Evolutionary conservation across 257 asterid species (phyloP), one percentile per base, ranked within the genome.

Genomic region (Paraleonurus japonicus): DNA sequence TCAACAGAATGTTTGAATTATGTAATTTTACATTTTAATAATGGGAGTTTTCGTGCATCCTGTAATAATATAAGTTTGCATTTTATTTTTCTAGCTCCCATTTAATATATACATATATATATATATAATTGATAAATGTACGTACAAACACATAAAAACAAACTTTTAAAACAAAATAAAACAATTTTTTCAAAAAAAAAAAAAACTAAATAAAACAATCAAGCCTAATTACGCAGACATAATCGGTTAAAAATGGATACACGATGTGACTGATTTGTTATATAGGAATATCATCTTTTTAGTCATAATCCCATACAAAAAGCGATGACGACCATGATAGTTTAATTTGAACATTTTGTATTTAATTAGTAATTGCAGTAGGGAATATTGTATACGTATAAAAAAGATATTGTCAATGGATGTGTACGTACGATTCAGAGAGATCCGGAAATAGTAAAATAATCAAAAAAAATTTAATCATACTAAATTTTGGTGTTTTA

Each of bases 261-360:
- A 7, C 6, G 76, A 72, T 12, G 65, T 26, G 70, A 72, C 9
- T 30, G 65, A 65, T 72, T 35, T 17, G 22, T 23, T 15, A 23
- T 7, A 23, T 7, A 20, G 8, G 8, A 32, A 47, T 58, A 20
- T 48, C 45, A 43, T 67, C 15, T 43, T 19, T 65, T 26, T 24
- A 8, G 73, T 66, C 74, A 30, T 57, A 66, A 28, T 74, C 62
- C 20, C 12, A 45, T 8, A 39, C 61, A 73, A 47, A 41, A n/a
- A 28, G 24, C 7, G 15, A 51, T 19, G 59, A 51, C 58, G 7
- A 19, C 13, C 13, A 51, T 17, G 27, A 7, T 9, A 51, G 59
- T 27, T 51, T 51, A 51, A 19, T 20, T 50, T 6, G 2, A 51
- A 7, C 27, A 19, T 20, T 51, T 51, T 51, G 13, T 17, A 51